Base-by-base conservation (phyloP, 2,329 filamentous ascomycete species). In the Cercospora beticola region DNA sequence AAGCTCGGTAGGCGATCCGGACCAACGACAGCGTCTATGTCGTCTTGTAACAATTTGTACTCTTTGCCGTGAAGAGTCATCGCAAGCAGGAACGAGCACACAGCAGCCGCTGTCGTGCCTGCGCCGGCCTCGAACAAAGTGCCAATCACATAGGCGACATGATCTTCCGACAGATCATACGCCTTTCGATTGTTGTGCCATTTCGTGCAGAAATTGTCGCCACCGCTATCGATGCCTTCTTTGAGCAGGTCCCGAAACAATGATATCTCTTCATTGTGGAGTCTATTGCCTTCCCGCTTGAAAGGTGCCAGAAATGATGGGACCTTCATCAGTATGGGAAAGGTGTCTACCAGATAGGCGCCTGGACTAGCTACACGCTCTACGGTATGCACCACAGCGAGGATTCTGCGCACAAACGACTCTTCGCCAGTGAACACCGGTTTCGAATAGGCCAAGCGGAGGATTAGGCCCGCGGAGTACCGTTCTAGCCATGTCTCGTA, bases 1-100 rank as follows among this genome's bases (percentile, higher is more conserved):
- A 84, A 81, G 14, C 78, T 83, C 0, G 86, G 86, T 78, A 87
- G 81, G 21, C 83, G 81, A 67, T 85, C 81, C 16, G 26, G 1
- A 2, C 79, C 79, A 30, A 80, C 72, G 18, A 82, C 75, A 0
- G 60, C 36, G 65, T 82, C 81, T 3, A 83, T 72, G 64, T 82
- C 81, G 14, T 73, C n/a, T 59, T 77, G 74, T 23, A 78, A 60
- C 64, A 72, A 71, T 28, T 49, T 23, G 33, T 68, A 73, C 67
- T 70, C 72, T 12, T 73, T 62, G 0, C 74, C 72, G 63, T 74
- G 71, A 23, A 73, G 72, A 10, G 71, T 68, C 75, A 79, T 78
- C 31, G 73, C 73, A 10, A 78, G 72, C 31, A 77, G 62, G 62
- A 76, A 79, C 21, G 65, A 73, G 71, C 72, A 76, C 72, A 78